Percentiles rank a stretch among this genome's conserved stretches.
Evolutionary conservation across 306 rosid species (phyloP).

Genomic region (Crotalaria pallida): DNA sequence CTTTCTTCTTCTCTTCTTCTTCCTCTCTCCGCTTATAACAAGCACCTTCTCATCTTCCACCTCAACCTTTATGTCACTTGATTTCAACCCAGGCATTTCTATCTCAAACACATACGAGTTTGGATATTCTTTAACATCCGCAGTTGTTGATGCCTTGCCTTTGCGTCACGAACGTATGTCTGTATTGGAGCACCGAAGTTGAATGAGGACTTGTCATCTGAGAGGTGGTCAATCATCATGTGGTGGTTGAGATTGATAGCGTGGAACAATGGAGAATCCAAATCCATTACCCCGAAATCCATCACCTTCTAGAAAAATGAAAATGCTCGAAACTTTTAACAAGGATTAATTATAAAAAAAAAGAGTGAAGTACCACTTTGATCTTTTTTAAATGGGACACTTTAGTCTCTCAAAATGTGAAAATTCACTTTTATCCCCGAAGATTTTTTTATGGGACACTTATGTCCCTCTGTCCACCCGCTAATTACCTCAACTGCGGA

Average conservation of each 20-base stretch:
- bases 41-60: slow-evolving; percentile 64
- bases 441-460: too few species aligned
- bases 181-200: not conserved
- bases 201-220: not conserved
- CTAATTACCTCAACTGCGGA: too few species aligned
- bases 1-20: too few species aligned
- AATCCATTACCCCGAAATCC: not conserved
- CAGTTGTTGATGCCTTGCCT: slow-evolving; percentile 31
- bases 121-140: slow-evolving; percentile 59
- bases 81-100: slow-evolving; percentile 76
- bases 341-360: too few species aligned
- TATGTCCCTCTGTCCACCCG: too few species aligned
- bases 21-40: slow-evolving; percentile 62
- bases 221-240: not conserved
- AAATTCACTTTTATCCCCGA: too few species aligned
- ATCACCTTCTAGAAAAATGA: too few species aligned
- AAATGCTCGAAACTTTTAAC: too few species aligned
- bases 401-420: too few species aligned
- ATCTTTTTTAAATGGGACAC: too few species aligned
- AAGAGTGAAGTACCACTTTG: too few species aligned
- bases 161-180: not conserved
- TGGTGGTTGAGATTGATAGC: not conserved
- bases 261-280: not conserved
- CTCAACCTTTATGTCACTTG: slow-evolving; percentile 65
- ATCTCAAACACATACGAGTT: slow-evolving; percentile 50